phyloP scores from a whole-genome alignment of 352 stramenopile genomes.

The Albugo candida region DNA sequence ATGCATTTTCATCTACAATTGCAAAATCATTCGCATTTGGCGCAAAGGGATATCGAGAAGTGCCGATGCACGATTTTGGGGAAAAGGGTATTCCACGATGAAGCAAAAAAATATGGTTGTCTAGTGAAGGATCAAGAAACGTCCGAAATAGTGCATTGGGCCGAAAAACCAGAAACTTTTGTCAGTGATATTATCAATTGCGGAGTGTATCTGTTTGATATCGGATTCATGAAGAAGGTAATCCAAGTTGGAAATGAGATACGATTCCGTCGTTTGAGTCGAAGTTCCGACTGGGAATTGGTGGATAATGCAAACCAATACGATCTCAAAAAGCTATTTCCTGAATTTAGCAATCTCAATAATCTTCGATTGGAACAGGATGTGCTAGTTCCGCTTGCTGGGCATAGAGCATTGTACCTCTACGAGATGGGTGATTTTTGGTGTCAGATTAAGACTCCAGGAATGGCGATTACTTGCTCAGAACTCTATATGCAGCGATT shows the following conservation, averaged over 20 bases:
- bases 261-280: slow-evolving; percentile 38
- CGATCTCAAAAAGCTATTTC: slow-evolving; percentile 74
- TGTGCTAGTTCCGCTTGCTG: slow-evolving; percentile 57
- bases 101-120: slow-evolving; percentile 78
- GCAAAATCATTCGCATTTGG: neutral
- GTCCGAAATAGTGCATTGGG: slow-evolving; percentile 78
- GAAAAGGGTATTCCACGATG: slow-evolving; percentile 77
- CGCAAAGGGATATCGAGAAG: slow-evolving; percentile 11
- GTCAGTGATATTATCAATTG: slow-evolving; percentile 84
- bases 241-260: slow-evolving; percentile 60
- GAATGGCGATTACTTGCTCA: slow-evolving; percentile 79
- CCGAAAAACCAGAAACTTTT: slow-evolving; percentile 78
- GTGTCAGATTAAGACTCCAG: slow-evolving; percentile 81
- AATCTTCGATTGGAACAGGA: slow-evolving; percentile 73
- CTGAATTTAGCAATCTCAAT: slow-evolving; percentile 72
- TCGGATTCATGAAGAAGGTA: slow-evolving; percentile 59
- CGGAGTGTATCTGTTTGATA: slow-evolving; percentile 75
- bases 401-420: slow-evolving; percentile 48
- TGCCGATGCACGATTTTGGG: slow-evolving; percentile 60
- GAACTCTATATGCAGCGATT: slow-evolving; percentile 84
- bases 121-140: slow-evolving; percentile 49
- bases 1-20: slow-evolving; percentile 65
- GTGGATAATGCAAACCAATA: slow-evolving; percentile 43
- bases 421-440: slow-evolving; percentile 77
- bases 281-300: slow-evolving; percentile 24